Evolutionary conservation across 768 basidiomycete genomes (phyloP), one percentile per base, ranked within the genome.

Genomic region (Pleurotus giganteus): DNA sequence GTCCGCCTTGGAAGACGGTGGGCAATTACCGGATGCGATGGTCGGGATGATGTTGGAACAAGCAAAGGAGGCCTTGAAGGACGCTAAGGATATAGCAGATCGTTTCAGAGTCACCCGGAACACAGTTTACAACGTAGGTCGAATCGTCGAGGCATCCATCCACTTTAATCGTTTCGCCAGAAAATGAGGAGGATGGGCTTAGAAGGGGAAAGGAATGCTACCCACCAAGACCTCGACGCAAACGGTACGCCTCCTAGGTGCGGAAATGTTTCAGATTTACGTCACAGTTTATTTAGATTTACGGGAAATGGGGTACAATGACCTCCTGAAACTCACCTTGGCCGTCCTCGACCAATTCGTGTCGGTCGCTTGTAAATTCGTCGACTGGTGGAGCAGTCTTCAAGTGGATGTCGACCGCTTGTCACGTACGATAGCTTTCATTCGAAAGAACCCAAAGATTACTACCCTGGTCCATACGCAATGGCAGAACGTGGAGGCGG

Each of bases 391-490:
- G 46, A 47, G 27, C 27, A 15, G 24, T 29, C 27, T 47, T 5
- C 12, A 47, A 19, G 46, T 47, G 4, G 46, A 47, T 29, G 27
- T 47, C 21, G 46, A 47, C n/a, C 46, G 46, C n/a, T 19, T 47
- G 46, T 27, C 15, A 4, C 15, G 15, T 6, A 15, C 24, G 24
- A 47, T 47, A 47, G 21, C 5, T 6, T 27, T 47, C 6, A 27
- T 27, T 29, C 46, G 27, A 29, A 29, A 31, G 8, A 47, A 29
- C 28, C 9, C 23, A 26, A 27, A 29, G 1, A 26, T 47, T 27
- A 47, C 24, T 19, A 21, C 12, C 15, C 46, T 7, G 19, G 46
- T 47, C 5, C 28, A 29, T 6, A 47, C n/a, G 12, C 46, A 47
- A 12, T 47, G 46, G 46, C 13, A 29, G 46, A 47, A 47, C n/a